A percentile compares a stretch with the other conserved stretches of the same genome.
Conservation (phyloP, 2,329 filamentous ascomycete genomes). For the Xylariaceae sp. region DNA sequence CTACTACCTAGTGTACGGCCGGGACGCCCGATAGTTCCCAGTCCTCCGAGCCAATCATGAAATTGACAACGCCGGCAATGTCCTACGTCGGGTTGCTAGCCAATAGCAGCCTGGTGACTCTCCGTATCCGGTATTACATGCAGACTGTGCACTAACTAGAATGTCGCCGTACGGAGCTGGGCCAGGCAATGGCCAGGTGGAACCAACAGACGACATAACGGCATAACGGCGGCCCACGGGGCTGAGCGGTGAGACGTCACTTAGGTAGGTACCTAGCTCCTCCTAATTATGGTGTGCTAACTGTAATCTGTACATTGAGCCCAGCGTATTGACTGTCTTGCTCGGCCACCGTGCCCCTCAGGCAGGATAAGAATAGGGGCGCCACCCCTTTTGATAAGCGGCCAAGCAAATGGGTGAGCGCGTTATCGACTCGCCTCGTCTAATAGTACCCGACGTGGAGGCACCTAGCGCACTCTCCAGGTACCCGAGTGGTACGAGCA, state of each 20-base stretch:
- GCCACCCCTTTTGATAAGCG: not conserved
- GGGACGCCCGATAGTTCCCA: not conserved
- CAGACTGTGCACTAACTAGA: not conserved
- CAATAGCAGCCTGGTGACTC: constrained; percentile 11
- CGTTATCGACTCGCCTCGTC: no score
- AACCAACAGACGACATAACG: no score
- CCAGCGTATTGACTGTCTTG: not conserved
- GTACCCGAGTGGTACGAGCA: no score
- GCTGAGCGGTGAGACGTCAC: constrained; percentile 19
- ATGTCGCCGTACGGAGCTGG: not conserved
- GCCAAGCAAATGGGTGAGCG: no score
- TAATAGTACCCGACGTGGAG: no score
- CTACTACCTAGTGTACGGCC: no score
- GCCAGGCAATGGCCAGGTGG: not conserved
- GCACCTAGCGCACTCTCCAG: no score
- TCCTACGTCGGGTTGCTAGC: not conserved
- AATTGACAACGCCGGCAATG: constrained; percentile 8
- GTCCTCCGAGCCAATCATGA: not conserved
- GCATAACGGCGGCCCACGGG: constrained; percentile 11
- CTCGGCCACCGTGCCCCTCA: no score
- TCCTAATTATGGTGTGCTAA: no score
- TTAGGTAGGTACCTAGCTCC: no score
- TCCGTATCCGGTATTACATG: constrained; percentile 1
- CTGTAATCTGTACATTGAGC: no score
- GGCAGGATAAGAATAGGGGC: no score